Conservation (phyloP, 2,329 filamentous ascomycete species). For the Zymoseptoria ardabiliae region DNA sequence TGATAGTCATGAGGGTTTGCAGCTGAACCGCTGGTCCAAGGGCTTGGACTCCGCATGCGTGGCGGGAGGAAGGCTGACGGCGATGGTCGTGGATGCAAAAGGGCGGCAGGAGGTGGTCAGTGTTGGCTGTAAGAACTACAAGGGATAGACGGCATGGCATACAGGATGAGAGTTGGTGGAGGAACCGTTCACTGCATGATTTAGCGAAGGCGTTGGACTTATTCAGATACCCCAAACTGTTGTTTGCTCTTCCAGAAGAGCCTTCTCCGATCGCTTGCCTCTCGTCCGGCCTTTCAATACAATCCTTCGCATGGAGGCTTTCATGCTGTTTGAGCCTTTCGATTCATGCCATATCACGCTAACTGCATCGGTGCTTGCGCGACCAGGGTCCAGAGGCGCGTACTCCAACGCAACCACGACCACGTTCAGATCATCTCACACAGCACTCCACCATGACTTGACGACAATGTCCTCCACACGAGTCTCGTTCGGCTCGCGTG, state of each 20-base stretch:
- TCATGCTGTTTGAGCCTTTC: background rate
- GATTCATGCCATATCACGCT: background rate
- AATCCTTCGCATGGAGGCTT: background rate
- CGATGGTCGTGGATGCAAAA: conserved; percentile 62
- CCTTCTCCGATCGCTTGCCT: background rate
- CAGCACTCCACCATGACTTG: background rate
- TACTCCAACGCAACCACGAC: background rate
- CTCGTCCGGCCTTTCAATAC: no score
- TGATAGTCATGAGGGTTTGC: conserved; percentile 66
- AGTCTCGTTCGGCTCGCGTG: conserved; percentile 22
- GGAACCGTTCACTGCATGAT: background rate
- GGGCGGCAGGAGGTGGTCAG: conserved; percentile 28
- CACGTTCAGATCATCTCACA: background rate
- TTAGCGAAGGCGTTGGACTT: background rate
- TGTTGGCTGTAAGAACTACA: conserved; percentile 37
- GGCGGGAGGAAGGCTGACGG: conserved; percentile 66
- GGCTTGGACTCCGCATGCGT: conserved; percentile 83
- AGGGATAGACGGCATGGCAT: background rate
- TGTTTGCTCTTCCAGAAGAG: background rate
- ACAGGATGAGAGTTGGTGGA: background rate
- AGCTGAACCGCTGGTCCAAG: conserved; percentile 62
- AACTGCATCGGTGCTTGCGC: background rate
- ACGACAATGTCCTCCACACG: conserved; percentile 7
- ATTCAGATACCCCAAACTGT: background rate
- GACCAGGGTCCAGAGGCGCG: background rate